Base-by-base conservation (phyloP, 1,284 basidiomycete genomes). In the Trichosporon inkin region DNA sequence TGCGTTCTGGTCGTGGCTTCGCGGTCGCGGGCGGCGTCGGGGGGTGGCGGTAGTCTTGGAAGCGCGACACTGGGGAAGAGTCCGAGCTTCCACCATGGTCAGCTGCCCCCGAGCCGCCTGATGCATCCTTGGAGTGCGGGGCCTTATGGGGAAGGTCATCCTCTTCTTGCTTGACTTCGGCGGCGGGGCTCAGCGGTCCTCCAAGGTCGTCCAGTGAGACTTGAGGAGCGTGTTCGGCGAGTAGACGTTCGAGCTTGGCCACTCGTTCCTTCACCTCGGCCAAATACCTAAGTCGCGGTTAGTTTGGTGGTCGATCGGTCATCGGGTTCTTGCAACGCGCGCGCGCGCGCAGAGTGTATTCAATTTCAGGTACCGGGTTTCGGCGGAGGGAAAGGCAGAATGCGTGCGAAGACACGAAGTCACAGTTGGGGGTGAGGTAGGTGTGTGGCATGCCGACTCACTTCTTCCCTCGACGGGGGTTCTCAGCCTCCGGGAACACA, bases 191-290 rank as follows among this genome's bases (percentile, higher is more conserved):
- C 19, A 53, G 34, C 10, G 51, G 32, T 2, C 51, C 34, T 6
- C 28, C 38, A 14, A 53, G 38, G 8, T 57, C 58, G 34, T 68
- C 53, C 24, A 61, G 14, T 17, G 54, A 10, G 55, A 63, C 38
- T 32, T 65, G 58, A 1, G 62, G 59, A 0, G 57, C 62, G 34
- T 60, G 56, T 40, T 57, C 39, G 2, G 53, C 44, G 6, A 69
- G 56, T 8, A 65, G 51, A 7, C 40, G 53, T 19, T 69, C 62
- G 7, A 69, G 58, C 10, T 55, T 35, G 13, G 58, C 58, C 17
- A 68, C 62, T 1, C 63, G 60, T 10, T 60, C 56, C 19, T 64
- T 58, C 6, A 65, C 63, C n/a, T 64, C 62, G 35, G 62, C 61
- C n/a, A 69, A 56, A 47, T 68, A 67, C 56, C 65, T 66, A 22